Percentiles rank a stretch among this genome's conserved stretches.
Evolutionary conservation across 805 yeast genomes (phyloP).

Genomic region (Saccharomyces paradoxus): DNA sequence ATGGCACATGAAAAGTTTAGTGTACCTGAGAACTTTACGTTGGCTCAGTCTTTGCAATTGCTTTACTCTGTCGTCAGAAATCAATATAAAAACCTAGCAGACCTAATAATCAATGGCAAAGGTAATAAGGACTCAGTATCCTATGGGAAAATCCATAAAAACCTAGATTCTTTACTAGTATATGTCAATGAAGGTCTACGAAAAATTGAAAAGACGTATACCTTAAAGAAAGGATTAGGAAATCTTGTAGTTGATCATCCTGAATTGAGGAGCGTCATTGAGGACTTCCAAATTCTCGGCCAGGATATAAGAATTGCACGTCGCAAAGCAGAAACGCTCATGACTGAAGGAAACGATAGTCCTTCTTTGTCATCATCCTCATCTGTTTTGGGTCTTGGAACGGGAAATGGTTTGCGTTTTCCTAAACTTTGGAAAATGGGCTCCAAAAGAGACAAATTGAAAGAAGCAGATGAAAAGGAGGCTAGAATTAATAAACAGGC

Average conservation of each 20-base stretch:
- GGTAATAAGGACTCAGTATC: conserved; percentile 5
- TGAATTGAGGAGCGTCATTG: conserved; percentile 13
- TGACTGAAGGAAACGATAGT: not conserved
- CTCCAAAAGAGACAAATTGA: conserved; percentile 5
- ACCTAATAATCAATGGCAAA: conserved; percentile 4
- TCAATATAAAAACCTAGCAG: conserved; percentile 15
- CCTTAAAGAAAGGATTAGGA: conserved; percentile 11
- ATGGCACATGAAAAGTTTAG: conserved; percentile 23
- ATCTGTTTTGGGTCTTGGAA: not conserved
- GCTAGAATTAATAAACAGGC: conserved; percentile 18
- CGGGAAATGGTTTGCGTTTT: not conserved
- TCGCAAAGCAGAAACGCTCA: conserved; percentile 4
- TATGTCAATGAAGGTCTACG: conserved; percentile 24
- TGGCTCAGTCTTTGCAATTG: conserved; percentile 24
- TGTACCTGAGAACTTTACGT: conserved; percentile 24
- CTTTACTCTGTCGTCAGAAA: conserved; percentile 22
- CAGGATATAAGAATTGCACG: conserved; percentile 22
- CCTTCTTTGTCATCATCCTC: not conserved
- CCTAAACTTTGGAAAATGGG: not conserved
- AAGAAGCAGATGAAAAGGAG: conserved; percentile 17
- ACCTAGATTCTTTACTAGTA: conserved; percentile 12
- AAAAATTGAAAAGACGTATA: conserved; percentile 16
- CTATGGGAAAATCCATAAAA: conserved; percentile 9
- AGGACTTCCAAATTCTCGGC: conserved; percentile 24
- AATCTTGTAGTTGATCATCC: conserved; percentile 7